Percentiles rank a stretch among this genome's conserved stretches.
Conservation (phyloP, 768 basidiomycete genomes). For the Leccinum boreale region DNA sequence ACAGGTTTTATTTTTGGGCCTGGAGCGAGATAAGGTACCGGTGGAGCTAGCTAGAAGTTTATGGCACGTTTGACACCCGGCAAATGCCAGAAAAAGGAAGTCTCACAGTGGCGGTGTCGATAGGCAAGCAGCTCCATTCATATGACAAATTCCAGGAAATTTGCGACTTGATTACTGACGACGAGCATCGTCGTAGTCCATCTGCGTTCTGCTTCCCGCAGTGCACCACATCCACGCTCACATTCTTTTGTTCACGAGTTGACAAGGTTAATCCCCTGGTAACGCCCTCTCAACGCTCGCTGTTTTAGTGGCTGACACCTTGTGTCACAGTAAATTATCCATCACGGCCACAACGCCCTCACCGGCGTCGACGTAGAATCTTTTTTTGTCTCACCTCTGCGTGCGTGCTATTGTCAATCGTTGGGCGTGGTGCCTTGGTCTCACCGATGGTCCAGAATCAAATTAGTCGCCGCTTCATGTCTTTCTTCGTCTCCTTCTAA, state of each 20-base stretch:
- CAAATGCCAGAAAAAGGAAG: conserved; percentile 11
- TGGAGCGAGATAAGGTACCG: conserved; percentile 1
- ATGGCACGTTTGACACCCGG: not conserved
- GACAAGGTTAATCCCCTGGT: conserved; percentile 5
- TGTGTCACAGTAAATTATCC: conserved; percentile 18
- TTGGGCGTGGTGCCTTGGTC: conserved; percentile 3
- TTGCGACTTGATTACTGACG: conserved; percentile 17
- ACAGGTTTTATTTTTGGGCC: no score
- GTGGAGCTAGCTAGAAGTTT: not conserved
- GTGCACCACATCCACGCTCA: not conserved
- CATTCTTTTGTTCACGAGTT: conserved; percentile 18
- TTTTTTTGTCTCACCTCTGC: not conserved
- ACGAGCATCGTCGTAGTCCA: conserved; percentile 9
- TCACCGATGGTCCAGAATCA: conserved; percentile 14
- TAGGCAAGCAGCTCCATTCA: conserved; percentile 12
- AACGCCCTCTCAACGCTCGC: not conserved
- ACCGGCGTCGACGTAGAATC: conserved; percentile 2
- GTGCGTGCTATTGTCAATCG: conserved; percentile 10
- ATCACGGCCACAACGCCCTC: conserved; percentile 4
- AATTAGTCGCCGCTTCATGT: conserved; percentile 17
- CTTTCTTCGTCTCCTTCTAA: conserved; percentile 16
- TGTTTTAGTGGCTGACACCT: conserved; percentile 8
- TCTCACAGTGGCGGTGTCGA: conserved; percentile 21
- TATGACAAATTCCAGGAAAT: conserved; percentile 24
- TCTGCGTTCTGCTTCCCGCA: not conserved